Percentiles rank a stretch among this genome's conserved stretches.
Evolutionary conservation across 2,329 filamentous ascomycete species (phyloP).

Genomic region (Dactylellina parvicollis): DNA sequence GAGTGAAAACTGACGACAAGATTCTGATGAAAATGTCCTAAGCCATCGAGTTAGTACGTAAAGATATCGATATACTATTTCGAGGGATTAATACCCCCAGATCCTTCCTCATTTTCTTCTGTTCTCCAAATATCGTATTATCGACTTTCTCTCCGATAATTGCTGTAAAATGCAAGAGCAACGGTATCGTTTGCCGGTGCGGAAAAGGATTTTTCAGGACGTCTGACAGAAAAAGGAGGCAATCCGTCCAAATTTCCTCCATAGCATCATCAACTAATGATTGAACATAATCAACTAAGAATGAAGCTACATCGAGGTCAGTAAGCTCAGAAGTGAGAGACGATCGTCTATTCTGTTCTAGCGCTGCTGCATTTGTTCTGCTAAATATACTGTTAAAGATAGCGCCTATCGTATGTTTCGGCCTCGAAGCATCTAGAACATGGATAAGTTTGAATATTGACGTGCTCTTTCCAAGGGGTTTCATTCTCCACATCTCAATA

Average conservation of each 20-base stretch:
- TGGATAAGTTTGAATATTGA: slow-evolving; percentile 87
- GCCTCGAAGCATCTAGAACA: slow-evolving; percentile 87
- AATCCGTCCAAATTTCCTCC: slow-evolving; percentile 98
- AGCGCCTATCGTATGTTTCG: slow-evolving; percentile 89
- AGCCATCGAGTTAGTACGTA: background rate
- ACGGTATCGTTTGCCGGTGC: slow-evolving; percentile 87
- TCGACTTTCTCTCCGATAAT: slow-evolving; percentile 94
- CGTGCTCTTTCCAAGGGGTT: slow-evolving; percentile 66
- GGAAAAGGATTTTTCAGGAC: slow-evolving; percentile 93
- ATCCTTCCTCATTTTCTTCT: slow-evolving; percentile 58
- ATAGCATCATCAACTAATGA: slow-evolving; percentile 96
- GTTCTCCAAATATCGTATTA: slow-evolving; percentile 69
- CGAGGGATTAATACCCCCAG: slow-evolving; percentile 55
- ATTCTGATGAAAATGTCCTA: slow-evolving; percentile 89
- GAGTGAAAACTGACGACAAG: slow-evolving; percentile 92
- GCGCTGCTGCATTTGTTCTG: slow-evolving; percentile 81
- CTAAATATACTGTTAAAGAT: slow-evolving; percentile 97
- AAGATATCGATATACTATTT: background rate
- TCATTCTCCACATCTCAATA: slow-evolving; percentile 77
- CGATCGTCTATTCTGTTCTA: slow-evolving; percentile 83
- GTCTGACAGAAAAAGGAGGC: slow-evolving; percentile 87
- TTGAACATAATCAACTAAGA: slow-evolving; percentile 87
- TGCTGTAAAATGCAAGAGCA: slow-evolving; percentile 85
- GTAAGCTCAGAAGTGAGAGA: slow-evolving; percentile 85
- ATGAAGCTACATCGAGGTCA: slow-evolving; percentile 84